Conservation (phyloP, 305 asterid genomes). For the Fraxinus dipetala region DNA sequence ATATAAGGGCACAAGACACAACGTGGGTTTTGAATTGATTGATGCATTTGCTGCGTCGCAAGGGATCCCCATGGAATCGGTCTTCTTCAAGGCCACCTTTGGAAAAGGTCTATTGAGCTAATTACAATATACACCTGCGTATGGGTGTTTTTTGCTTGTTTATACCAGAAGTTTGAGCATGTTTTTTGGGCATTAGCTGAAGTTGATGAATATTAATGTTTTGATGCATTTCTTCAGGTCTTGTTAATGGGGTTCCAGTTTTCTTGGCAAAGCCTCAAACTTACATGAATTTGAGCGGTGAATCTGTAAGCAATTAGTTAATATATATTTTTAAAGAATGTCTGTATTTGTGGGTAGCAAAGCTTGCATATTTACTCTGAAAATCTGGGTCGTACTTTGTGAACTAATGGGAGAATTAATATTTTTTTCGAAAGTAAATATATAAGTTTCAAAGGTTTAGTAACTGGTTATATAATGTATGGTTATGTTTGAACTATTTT, state of each 20-base stretch:
- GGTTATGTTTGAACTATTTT: background rate
- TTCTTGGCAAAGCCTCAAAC: constrained; percentile 90
- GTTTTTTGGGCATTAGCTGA: background rate
- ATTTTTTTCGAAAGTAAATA: background rate
- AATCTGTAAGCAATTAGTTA: constrained; percentile 54
- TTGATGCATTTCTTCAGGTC: constrained; percentile 39
- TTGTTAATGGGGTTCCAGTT: constrained; percentile 59
- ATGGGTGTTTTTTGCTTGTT: background rate
- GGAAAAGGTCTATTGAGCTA: constrained; percentile 56
- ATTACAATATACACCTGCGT: background rate
- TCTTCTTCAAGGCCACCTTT: constrained; percentile 77
- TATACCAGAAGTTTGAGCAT: no score
- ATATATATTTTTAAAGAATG: background rate
- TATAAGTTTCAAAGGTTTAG: background rate
- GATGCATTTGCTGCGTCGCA: constrained; percentile 69
- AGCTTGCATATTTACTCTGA: background rate
- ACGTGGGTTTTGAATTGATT: constrained; percentile 78
- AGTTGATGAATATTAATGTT: background rate
- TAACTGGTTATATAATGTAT: background rate
- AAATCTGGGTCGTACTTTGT: background rate
- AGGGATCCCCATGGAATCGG: constrained; percentile 58
- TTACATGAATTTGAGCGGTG: constrained; percentile 82
- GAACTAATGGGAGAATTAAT: background rate
- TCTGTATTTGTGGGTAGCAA: background rate
- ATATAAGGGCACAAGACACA: constrained; percentile 74